Evolutionary conservation across 768 basidiomycete species (phyloP), one percentile per base, ranked within the genome.

Genomic region (Lactifluus pinguis): DNA sequence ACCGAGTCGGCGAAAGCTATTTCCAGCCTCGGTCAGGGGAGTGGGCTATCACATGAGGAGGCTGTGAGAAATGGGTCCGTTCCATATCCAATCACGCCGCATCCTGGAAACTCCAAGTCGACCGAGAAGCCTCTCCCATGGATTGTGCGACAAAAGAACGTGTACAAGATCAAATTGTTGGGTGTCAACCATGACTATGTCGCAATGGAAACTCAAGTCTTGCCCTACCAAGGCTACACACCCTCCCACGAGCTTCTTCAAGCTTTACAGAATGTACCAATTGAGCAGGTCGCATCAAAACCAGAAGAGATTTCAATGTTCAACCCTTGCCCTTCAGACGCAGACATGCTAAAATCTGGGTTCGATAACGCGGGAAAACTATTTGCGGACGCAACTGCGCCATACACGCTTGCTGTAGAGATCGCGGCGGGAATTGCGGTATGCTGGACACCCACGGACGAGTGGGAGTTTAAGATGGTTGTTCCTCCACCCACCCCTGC

Each of bases 141-240:
- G 85, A 77, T 71, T 6, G 76, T 89, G 48, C 70, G 73, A 9
- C 87, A 91, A 66, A 80, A 75, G n/a, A 75, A 76, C 14, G 69
- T 75, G 7, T 92, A 92, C 73, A 84, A 81, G 67, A 76, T 91
- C 56, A 83, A 84, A 66, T 74, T 92, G 14, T 75, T 91, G 19
- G 85, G 79, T 30, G 76, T 86, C 38, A 75, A 77, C 2, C 76
- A 76, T 57, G 73, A 77, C 9, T 75, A 77, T 56, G 69, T 76
- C 61, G 72, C 84, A 39, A 73, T 76, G 6, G 88, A 86, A 63
- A 73, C 77, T 15, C 76, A 79, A 56, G 79, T 90, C 4, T 76
- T 92, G 5, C 90, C 90, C 30, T 92, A 92, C 67, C 86, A 86
- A 67, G 84, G 86, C 2, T 79, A 88, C 62, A 73, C 77, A 5